Evolutionary conservation across 306 rosid species (phyloP).

Genomic region (Glycine latifolia): DNA sequence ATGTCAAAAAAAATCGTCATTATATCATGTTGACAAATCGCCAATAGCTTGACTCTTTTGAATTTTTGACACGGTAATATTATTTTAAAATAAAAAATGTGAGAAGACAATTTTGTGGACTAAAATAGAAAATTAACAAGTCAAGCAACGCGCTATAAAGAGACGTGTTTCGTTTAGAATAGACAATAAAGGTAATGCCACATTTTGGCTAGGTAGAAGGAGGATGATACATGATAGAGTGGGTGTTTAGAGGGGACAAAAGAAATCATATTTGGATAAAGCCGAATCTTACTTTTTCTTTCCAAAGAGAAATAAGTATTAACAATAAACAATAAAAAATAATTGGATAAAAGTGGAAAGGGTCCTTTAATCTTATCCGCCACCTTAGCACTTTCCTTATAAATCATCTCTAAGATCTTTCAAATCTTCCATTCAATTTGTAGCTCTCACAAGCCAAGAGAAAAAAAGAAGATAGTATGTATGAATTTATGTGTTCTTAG

Average conservation of each 20-base stretch:
- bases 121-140: too few relatives aligned
- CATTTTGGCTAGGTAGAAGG: neutral
- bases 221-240: constrained; percentile 15
- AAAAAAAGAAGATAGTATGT: too few relatives aligned
- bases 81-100: neutral
- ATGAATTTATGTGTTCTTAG: too few relatives aligned
- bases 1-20: too few relatives aligned
- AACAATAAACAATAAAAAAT: constrained; percentile 8
- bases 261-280: constrained; percentile 49
- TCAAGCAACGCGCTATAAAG: constrained; percentile 32
- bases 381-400: constrained; percentile 11
- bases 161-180: neutral
- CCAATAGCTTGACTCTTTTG: neutral
- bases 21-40: too few relatives aligned
- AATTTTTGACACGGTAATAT: neutral
- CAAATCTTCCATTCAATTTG: constrained; percentile 37
- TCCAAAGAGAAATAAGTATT: constrained; percentile 5
- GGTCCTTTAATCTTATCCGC: constrained; percentile 52
- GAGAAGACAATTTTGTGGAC: neutral
- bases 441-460: too few relatives aligned
- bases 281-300: constrained; percentile 56
- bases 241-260: constrained; percentile 28
- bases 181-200: too few relatives aligned
- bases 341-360: neutral
- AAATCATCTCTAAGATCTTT: neutral